Percentiles rank a stretch among this genome's conserved stretches.
These are phyloP conservation scores for Penicillium argentinense DNA, from an alignment of 495 filamentous ascomycete genomes.

Conservation along the genomic window DNA sequence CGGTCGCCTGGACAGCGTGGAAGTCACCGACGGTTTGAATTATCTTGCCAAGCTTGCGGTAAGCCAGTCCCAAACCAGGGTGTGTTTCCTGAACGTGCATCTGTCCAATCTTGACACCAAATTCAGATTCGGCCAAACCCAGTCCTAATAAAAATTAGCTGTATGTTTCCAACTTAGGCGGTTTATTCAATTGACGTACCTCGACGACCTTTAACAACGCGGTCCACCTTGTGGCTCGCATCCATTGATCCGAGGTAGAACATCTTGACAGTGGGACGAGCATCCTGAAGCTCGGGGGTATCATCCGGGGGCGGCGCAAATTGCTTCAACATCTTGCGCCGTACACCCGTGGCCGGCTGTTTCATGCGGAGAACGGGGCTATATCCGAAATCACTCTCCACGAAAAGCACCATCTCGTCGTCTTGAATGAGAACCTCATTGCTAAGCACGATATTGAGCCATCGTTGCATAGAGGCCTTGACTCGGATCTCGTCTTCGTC, in stretches of 20 bases:
- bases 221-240: conserved; percentile 90
- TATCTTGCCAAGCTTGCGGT: conserved; percentile 90
- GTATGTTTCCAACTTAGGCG: background rate
- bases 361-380: conserved; percentile 93
- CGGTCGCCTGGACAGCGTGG: conserved; percentile 96
- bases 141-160: conserved; percentile 60
- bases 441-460: conserved; percentile 88
- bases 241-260: conserved; percentile 98
- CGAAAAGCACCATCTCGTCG: conserved; percentile 94
- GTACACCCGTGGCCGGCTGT: conserved; percentile 94
- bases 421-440: conserved; percentile 93
- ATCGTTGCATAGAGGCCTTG: conserved; percentile 85
- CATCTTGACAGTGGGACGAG: conserved; percentile 86
- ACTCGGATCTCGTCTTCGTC: conserved; percentile 93
- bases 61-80: conserved; percentile 80
- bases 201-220: conserved; percentile 86
- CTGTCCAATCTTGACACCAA: conserved; percentile 80
- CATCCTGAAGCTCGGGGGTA: conserved; percentile 88
- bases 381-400: conserved; percentile 98
- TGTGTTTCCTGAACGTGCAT: conserved; percentile 91
- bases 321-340: conserved; percentile 94
- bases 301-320: conserved; percentile 98
- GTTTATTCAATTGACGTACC: conserved; percentile 54
- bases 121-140: conserved; percentile 89
- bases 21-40: conserved; percentile 92